A percentile compares a stretch with the other conserved stretches of the same genome.
Evolutionary conservation across 2,329 filamentous ascomycete species (phyloP).

Genomic region (Claviceps lovelessii): DNA sequence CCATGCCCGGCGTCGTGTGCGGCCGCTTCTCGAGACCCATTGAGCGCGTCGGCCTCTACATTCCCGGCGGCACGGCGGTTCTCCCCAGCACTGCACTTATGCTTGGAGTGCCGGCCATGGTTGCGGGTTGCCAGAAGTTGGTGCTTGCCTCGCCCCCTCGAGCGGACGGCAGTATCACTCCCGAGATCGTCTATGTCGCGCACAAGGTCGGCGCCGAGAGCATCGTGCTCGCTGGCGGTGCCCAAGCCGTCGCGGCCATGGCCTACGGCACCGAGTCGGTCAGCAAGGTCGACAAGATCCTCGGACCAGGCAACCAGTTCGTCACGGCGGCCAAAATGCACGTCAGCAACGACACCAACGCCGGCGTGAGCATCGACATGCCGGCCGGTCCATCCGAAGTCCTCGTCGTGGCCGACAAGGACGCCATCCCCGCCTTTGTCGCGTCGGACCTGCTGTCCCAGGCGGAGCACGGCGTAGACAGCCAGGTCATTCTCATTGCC

Average conservation of each 20-base stretch:
- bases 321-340: constrained; percentile 98
- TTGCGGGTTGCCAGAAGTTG: constrained; percentile 90
- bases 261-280: constrained; percentile 93
- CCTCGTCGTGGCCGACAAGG: constrained; percentile 81
- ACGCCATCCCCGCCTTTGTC: constrained; percentile 84
- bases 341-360: constrained; percentile 92
- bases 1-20: constrained; percentile 93
- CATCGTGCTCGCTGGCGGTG: constrained; percentile 89
- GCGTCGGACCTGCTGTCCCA: constrained; percentile 89
- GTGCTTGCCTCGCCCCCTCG: constrained; percentile 86
- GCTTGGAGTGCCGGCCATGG: constrained; percentile 95
- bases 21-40: constrained; percentile 86
- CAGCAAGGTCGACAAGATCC: constrained; percentile 95
- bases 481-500: constrained; percentile 83
- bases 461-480: constrained; percentile 92
- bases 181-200: constrained; percentile 92
- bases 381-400: constrained; percentile 93
- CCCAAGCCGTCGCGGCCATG: constrained; percentile 90
- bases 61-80: constrained; percentile 93
- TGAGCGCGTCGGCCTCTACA: constrained; percentile 89
- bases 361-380: constrained; percentile 95
- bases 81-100: constrained; percentile 92
- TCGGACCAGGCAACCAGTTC: constrained; percentile 95
- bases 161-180: constrained; percentile 76
- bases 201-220: constrained; percentile 94